Evolutionary conservation across 345 rosid species (phyloP), one percentile per base, ranked within the genome.

Genomic region (Mangifera indica): DNA sequence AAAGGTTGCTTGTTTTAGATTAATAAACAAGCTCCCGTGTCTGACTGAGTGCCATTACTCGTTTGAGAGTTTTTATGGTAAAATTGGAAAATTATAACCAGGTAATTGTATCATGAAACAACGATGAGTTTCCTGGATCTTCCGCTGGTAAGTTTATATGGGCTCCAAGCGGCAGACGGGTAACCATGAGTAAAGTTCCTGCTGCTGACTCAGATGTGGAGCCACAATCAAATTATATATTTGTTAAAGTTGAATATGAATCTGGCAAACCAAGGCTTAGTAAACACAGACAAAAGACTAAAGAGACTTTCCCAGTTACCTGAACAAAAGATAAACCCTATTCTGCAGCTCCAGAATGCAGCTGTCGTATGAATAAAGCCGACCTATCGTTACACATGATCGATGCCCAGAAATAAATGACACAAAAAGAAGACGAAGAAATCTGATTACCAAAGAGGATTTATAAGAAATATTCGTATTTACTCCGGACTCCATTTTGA

Each of bases 131-230:
- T 67, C 78, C 58, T 62, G 81, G 81, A 74, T 77, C 74, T 67
- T 74, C 78, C 17, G 25, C 74, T 37, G 60, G 69, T 52, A n/a
- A 22, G 11, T 71, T 37, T 40, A 48, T 81, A 20, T 81, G 1
- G 84, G 84, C 82, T 81, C 84, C 78, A 72, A 62, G 83, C 87
- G 83, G 87, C 84, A 81, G 84, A 24, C 83, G 15, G 74, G 32
- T 61, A 58, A 70, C 84, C 82, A 81, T 74, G 17, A 63, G 54
- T 15, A 20, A 7, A 74, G 76, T 72, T 54, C 77, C 81, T 72
- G 74, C 87, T 83, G 87, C 53, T 71, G 82, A 81, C 87, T 83
- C 87, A 3, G 52, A 32, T 44, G 34, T 59, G 72, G 79, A 83
- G 84, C 86, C 83, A 65, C 63, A 37, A 5, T 37, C 9, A 37